phyloP scores from a whole-genome alignment of 208 protist species.

The Polymyxa betae region DNA sequence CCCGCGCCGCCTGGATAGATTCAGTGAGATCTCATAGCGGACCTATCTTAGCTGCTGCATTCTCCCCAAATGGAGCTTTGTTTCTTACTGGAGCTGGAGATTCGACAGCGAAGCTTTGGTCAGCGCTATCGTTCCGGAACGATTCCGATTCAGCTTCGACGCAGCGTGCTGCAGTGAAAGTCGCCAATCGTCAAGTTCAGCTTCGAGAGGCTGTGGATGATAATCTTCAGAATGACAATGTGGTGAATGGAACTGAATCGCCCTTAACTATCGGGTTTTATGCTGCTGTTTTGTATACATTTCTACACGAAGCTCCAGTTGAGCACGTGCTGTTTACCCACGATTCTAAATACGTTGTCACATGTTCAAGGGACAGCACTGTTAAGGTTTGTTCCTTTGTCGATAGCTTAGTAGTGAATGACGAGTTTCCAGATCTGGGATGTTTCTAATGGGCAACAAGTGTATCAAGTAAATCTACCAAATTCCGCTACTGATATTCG shows the following conservation, averaged over 20 bases:
- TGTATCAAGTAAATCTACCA: constrained; percentile 29
- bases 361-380: constrained; percentile 3
- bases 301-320: constrained; percentile 40
- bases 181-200: neutral
- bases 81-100: neutral
- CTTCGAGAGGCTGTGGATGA: neutral
- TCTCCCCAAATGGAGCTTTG: constrained; percentile 15
- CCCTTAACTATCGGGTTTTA: constrained; percentile 26
- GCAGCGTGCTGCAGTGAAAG: neutral
- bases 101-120: constrained; percentile 25
- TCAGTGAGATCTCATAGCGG: constrained; percentile 18
- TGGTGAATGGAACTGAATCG: constrained; percentile 43
- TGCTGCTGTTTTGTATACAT: constrained; percentile 11
- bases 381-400: constrained; percentile 30
- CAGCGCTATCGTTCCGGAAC: neutral
- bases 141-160: neutral
- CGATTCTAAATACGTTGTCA: constrained; percentile 29
- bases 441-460: neutral
- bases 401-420: neutral
- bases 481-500: neutral
- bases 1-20: constrained; percentile 17
- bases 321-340: neutral
- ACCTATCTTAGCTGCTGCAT: neutral
- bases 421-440: constrained; percentile 26
- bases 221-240: neutral